Conservation (phyloP, 495 filamentous ascomycete genomes). For the Schizothecium vesticola region DNA sequence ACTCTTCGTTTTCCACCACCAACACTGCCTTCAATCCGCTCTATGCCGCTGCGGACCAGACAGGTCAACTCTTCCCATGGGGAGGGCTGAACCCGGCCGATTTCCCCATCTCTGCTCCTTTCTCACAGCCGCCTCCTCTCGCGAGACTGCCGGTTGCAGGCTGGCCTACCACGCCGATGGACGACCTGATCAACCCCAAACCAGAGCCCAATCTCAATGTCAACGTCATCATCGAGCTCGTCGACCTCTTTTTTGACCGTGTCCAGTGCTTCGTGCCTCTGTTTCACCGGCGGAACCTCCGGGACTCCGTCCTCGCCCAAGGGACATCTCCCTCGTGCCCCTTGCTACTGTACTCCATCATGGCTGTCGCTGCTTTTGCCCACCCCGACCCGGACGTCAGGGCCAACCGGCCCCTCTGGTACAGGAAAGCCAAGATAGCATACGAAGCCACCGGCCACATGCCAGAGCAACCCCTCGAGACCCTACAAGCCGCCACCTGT, state of each 20-base stretch:
- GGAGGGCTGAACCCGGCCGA: background rate
- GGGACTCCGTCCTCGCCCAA: background rate
- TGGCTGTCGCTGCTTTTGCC: background rate
- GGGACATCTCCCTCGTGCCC: background rate
- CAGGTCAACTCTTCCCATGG: background rate
- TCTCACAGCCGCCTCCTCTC: too few relatives aligned
- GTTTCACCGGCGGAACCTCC: slow-evolving; percentile 1
- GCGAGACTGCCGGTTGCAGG: background rate
- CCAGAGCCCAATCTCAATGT: background rate
- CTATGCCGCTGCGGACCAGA: background rate
- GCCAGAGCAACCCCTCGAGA: slow-evolving; percentile 2
- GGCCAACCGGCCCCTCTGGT: background rate
- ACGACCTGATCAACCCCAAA: background rate
- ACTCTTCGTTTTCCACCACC: background rate
- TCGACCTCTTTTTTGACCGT: slow-evolving; percentile 8
- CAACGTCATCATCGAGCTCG: background rate
- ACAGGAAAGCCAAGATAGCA: background rate
- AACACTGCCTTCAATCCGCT: background rate
- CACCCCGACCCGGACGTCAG: slow-evolving; percentile 2
- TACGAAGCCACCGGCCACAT: slow-evolving; percentile 1
- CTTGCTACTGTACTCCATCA: background rate
- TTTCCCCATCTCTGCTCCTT: background rate
- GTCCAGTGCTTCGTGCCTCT: slow-evolving; percentile 3
- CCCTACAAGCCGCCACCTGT: slow-evolving; percentile 3
- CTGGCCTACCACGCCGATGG: background rate